Percentiles rank a stretch among this genome's conserved stretches.
Evolutionary conservation across 768 basidiomycete genomes (phyloP).

Genomic region (Calvatia gigantea): DNA sequence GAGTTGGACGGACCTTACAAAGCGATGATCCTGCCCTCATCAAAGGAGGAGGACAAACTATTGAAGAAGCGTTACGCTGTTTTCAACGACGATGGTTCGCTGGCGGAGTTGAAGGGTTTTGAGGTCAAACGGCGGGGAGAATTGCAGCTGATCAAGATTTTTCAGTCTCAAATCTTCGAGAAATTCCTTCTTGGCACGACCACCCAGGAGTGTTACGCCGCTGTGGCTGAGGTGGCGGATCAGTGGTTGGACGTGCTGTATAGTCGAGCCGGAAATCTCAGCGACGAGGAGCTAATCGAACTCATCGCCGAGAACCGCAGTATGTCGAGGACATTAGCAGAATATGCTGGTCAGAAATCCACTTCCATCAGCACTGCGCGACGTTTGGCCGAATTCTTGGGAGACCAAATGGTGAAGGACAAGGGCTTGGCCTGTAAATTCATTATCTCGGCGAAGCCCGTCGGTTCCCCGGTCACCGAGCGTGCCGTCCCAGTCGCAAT

Average conservation of each 20-base stretch:
- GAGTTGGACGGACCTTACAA: conserved; percentile 98
- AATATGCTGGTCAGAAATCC: conserved; percentile 95
- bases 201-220: conserved; percentile 92
- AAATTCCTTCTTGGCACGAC: conserved; percentile 93
- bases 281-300: conserved; percentile 91
- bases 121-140: conserved; percentile 98
- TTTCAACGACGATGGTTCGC: conserved; percentile 94
- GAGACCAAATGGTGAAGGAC: conserved; percentile 99
- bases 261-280: conserved; percentile 77
- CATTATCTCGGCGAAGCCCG: conserved; percentile 93
- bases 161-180: conserved; percentile 98
- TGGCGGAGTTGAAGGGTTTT: conserved; percentile 99
- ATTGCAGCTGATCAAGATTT: conserved; percentile 97
- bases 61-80: conserved; percentile 99
- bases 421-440: conserved; percentile 99
- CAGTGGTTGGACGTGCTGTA: conserved; percentile 97
- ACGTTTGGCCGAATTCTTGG: conserved; percentile 93
- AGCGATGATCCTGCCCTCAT: conserved; percentile 98
- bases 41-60: conserved; percentile 98
- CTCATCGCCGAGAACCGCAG: conserved; percentile 98
- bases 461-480: conserved; percentile 94
- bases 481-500: conserved; percentile 96
- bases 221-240: conserved; percentile 90
- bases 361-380: conserved; percentile 97
- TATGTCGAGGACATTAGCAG: conserved; percentile 95